A percentile compares a stretch with the other conserved stretches of the same genome.
These are phyloP conservation scores for Diospyros kaki DNA, from an alignment of 148 eudicot genomes.

Conservation along the genomic window DNA sequence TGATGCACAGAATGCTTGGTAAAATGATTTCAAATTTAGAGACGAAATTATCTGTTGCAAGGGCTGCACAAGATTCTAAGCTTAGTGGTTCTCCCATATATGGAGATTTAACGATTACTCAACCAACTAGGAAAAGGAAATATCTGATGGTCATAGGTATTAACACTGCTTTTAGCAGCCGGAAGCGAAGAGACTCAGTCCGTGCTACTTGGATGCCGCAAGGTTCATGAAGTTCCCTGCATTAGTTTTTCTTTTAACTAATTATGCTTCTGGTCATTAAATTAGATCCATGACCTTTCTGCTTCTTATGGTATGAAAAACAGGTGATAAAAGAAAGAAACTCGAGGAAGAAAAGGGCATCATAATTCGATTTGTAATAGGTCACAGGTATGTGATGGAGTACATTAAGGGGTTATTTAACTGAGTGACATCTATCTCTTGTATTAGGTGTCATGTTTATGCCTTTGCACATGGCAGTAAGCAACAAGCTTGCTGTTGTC, in stretches of 20 bases:
- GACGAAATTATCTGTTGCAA: conserved; percentile 94
- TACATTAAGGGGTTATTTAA: neutral
- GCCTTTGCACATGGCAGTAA: neutral
- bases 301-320: neutral
- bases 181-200: conserved; percentile 89
- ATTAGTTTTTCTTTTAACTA: neutral
- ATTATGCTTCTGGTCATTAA: conserved; percentile 1
- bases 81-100: conserved; percentile 63
- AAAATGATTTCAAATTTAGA: conserved; percentile 83
- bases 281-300: neutral
- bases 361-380: conserved; percentile 79
- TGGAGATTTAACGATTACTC: conserved; percentile 29
- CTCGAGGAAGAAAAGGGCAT: conserved; percentile 94
- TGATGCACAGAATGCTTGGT: conserved; percentile 57
- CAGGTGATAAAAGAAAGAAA: conserved; percentile 73
- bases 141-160: conserved; percentile 84
- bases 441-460: conserved; percentile 3
- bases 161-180: conserved; percentile 91
- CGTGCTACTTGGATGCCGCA: conserved; percentile 98
- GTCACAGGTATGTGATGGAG: conserved; percentile 61
- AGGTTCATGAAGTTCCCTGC: conserved; percentile 39
- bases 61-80: conserved; percentile 78
- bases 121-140: conserved; percentile 53
- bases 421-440: conserved; percentile 8
- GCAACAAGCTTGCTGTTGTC: too few species aligned